Evolutionary conservation across 768 basidiomycete genomes (phyloP), one percentile per base, ranked within the genome.

Genomic region (Rhizopogon sp.): DNA sequence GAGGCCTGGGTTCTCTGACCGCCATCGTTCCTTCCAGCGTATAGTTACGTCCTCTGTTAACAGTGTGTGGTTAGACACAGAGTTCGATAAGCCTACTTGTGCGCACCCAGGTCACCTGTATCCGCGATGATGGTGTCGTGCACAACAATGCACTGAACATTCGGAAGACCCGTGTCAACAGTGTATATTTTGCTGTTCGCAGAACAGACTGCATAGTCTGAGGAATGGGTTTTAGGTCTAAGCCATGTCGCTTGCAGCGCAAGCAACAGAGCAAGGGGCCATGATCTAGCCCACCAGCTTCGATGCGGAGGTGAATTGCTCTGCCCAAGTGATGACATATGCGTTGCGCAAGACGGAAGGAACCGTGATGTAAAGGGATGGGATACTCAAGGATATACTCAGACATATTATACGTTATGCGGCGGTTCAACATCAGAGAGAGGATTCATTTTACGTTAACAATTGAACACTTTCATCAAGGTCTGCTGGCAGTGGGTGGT

Each of bases 71-170:
- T 49, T 37, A 35, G 14, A 25, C 22, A 5, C 20, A 25, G 3
- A 59, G 55, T 11, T 51, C 20, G 31, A 22, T 13, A 52, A 55
- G 28, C n/a, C 35, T 17, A 39, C 39, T 33, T 10, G 35, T 5
- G 66, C 74, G 5, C 61, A 85, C 84, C 74, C 51, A 77, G 70
- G 43, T 70, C 64, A 8, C 85, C 87, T 11, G 76, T 67, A 14
- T 74, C 77, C 17, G 68, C 50, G 33, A 91, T 80, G 29, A 61
- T 69, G 33, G 75, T 69, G 14, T 75, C 74, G 55, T 69, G 72
- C 10, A 89, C 74, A 37, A 80, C 70, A n/a, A 90, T 72, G 58
- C 88, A 90, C 60, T 87, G 76, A 3, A 80, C 85, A 35, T 65
- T 72, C 7, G 84, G 81, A 8, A 65, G 64, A 2, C 60, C 50